A percentile compares a stretch with the other conserved stretches of the same genome.
phyloP scores from a whole-genome alignment of 2,329 filamentous ascomycete species.

The Fonsecaea multimorphosa region DNA sequence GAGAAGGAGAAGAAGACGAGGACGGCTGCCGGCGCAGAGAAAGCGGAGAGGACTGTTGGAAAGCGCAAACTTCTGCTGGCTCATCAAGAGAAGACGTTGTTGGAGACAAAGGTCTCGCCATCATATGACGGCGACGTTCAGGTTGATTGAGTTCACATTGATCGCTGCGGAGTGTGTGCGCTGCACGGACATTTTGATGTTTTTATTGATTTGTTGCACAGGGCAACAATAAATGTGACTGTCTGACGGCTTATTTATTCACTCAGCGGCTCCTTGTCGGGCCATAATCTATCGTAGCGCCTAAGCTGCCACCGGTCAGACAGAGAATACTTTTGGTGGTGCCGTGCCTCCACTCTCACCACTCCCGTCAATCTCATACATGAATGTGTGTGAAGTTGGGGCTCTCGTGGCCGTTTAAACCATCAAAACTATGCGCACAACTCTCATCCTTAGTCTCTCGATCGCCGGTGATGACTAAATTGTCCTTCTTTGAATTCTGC shows the following conservation, averaged over 20 bases:
- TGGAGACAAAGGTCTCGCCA: conserved; percentile 6
- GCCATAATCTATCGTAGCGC: background rate
- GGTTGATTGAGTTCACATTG: background rate
- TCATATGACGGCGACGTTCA: background rate
- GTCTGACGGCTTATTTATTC: background rate
- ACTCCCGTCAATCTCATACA: background rate
- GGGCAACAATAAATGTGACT: background rate
- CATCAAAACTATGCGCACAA: conserved; percentile 61
- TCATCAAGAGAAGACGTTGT: background rate
- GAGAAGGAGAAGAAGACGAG: conserved; percentile 21
- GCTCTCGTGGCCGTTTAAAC: conserved; percentile 72
- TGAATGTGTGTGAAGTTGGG: conserved; percentile 67
- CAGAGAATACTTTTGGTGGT: background rate
- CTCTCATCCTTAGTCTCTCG: conserved; percentile 21
- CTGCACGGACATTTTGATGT: background rate
- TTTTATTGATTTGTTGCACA: background rate
- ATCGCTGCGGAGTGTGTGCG: background rate
- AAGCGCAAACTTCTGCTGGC: conserved; percentile 15
- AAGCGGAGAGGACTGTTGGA: conserved; percentile 36
- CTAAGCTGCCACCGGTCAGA: background rate
- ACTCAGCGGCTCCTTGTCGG: background rate
- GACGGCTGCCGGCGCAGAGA: conserved; percentile 32
- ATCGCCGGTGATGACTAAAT: conserved; percentile 40
- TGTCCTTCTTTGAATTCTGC: conserved; percentile 66
- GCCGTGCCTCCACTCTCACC: background rate